Conservation (phyloP, 2,329 filamentous ascomycete genomes). For the Arthrobotrys pseudoclavata region DNA sequence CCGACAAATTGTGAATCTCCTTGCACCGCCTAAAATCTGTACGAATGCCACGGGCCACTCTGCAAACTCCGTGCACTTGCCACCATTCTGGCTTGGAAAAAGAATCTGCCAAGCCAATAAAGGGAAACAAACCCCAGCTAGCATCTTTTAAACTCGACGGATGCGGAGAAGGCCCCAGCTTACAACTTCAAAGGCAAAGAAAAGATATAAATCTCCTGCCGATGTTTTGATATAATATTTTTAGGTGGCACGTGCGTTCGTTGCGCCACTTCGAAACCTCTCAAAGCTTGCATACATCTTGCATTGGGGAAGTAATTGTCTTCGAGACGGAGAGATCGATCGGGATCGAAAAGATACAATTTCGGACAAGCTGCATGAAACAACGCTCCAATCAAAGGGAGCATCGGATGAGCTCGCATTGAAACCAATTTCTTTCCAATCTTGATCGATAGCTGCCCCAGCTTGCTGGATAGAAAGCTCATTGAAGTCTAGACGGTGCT, state of each 20-base stretch:
- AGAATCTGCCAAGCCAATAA: conserved; percentile 44
- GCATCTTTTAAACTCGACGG: conserved; percentile 60
- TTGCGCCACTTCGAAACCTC: conserved; percentile 55
- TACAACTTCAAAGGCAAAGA: conserved; percentile 39
- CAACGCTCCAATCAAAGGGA: conserved; percentile 42
- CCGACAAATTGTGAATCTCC: conserved; percentile 40
- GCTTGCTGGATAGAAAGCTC: conserved; percentile 27
- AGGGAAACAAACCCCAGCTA: conserved; percentile 39
- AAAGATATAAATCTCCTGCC: conserved; percentile 42
- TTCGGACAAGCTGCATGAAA: conserved; percentile 38
- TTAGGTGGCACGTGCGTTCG: conserved; percentile 51
- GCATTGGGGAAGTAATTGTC: conserved; percentile 39
- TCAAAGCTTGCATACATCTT: conserved; percentile 46
- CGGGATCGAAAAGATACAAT: conserved; percentile 23
- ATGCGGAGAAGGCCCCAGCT: conserved; percentile 47
- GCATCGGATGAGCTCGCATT: conserved; percentile 10
- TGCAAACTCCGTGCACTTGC: conserved; percentile 37
- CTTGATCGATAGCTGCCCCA: conserved; percentile 43
- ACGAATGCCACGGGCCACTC: conserved; percentile 44
- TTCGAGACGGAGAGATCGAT: conserved; percentile 33
- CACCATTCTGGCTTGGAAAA: conserved; percentile 42
- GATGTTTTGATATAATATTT: conserved; percentile 20
- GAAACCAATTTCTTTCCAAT: conserved; percentile 23
- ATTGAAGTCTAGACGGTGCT: conserved; percentile 24
- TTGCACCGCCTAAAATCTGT: conserved; percentile 37